A percentile compares a stretch with the other conserved stretches of the same genome.
Conservation (phyloP, 768 basidiomycete genomes). For the Lactarius trivialis region DNA sequence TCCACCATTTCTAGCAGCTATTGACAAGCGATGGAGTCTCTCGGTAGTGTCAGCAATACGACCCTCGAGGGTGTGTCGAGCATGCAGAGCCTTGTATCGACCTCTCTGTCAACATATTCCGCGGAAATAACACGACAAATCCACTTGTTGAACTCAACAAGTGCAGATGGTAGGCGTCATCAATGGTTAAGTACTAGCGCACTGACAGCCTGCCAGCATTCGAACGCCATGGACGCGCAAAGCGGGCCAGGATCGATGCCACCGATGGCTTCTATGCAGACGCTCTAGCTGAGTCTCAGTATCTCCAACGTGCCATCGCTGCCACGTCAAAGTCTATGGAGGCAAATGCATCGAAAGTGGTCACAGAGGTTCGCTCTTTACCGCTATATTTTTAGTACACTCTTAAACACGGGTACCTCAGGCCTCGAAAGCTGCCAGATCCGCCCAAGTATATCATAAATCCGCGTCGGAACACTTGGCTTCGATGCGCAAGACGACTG, state of each 20-base stretch:
- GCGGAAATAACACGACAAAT: slow-evolving; percentile 45
- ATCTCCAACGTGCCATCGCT: slow-evolving; percentile 44
- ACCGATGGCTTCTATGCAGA: slow-evolving; percentile 44
- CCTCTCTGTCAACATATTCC: slow-evolving; percentile 46
- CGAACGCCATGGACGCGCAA: slow-evolving; percentile 54
- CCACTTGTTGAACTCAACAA: slow-evolving; percentile 39
- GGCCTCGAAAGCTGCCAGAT: slow-evolving; percentile 38
- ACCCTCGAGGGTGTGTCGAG: slow-evolving; percentile 39
- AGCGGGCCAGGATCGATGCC: slow-evolving; percentile 60
- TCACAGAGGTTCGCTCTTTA: slow-evolving; percentile 45
- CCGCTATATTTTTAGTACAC: neutral
- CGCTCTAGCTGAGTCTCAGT: slow-evolving; percentile 45
- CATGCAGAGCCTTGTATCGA: slow-evolving; percentile 40
- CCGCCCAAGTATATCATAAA: slow-evolving; percentile 40
- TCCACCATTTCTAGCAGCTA: neutral
- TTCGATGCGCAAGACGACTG: slow-evolving; percentile 44
- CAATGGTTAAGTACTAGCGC: neutral
- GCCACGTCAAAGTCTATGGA: slow-evolving; percentile 47
- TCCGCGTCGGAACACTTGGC: slow-evolving; percentile 40
- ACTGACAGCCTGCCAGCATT: slow-evolving; percentile 38
- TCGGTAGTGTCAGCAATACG: slow-evolving; percentile 34
- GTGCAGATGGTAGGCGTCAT: slow-evolving; percentile 37
- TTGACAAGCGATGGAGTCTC: slow-evolving; percentile 32
- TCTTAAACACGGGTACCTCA: slow-evolving; percentile 25
- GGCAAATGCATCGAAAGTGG: slow-evolving; percentile 36